Base-by-base conservation (phyloP, 2,329 filamentous ascomycete species). In the Talaromyces sp. region DNA sequence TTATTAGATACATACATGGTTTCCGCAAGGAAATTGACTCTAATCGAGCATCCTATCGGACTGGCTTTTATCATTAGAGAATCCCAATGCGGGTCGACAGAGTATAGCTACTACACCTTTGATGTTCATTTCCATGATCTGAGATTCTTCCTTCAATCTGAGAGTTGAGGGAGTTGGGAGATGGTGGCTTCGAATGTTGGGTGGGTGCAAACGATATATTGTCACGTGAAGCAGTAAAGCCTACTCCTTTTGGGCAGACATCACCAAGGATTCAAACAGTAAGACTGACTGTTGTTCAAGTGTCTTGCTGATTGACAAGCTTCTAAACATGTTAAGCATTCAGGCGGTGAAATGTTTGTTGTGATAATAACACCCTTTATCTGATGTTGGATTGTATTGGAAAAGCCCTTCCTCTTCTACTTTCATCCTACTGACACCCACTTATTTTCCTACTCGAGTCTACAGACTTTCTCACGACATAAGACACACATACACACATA, bases 371-470 rank as follows among this genome's bases (percentile, higher is more conserved):
- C 23, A n/a, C 14, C 44, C 14, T 28, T 57, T n/a, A 1, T 59
- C 40, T 48, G 57, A 59, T 48, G 21, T 59, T 28, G n/a, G 40
- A 48, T n/a, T 23, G 14, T 48, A 37, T 16, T 44, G 62, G 62
- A 56, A 60, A 61, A 28, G 52, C 44, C 66, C 63, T 66, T 61
- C 59, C 52, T 62, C 61, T 65, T 65, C 65, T 58, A 14, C 65
- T 44, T 16, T 55, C 28, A 33, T 31, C 16, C 46, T 14, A 7
- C 23, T 52, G 7, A 37, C 25, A 2, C n/a, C 23, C n/a, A 16
- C 21, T 54, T 28, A 21, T 25, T 31, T 50, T 23, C 7, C 18
- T 18, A 55, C 16, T 42, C 14, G 7, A 3, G 14, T 4, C 42
- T 46, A n/a, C 18, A 40, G 21, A 7, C 12, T 37, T 65, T 67